Evolutionary conservation across 2,329 filamentous ascomycete genomes (phyloP).

Genomic region (Alternaria sp.): DNA sequence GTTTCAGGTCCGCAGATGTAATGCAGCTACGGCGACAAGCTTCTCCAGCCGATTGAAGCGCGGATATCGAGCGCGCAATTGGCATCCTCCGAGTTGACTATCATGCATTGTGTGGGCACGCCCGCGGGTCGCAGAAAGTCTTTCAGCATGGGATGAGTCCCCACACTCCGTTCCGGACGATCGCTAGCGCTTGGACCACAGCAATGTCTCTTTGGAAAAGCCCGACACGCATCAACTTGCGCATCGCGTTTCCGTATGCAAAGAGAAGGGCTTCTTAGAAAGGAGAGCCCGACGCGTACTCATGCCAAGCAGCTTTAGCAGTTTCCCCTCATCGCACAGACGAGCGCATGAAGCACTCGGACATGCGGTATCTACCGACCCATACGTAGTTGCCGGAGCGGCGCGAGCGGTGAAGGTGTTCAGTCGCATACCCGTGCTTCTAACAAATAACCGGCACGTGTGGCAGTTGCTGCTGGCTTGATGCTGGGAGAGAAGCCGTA

Average conservation of each 20-base stretch:
- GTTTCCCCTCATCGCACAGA: constrained; percentile 5
- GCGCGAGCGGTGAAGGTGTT: constrained; percentile 7
- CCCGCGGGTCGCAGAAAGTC: constrained; percentile 17
- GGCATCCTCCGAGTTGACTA: constrained; percentile 16
- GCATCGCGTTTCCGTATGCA: neutral
- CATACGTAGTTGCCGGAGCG: constrained; percentile 5
- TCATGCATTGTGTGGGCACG: constrained; percentile 17
- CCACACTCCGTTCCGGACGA: constrained; percentile 17
- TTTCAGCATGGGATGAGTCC: constrained; percentile 10
- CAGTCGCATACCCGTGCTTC: constrained; percentile 2
- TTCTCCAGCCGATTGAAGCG: constrained; percentile 20
- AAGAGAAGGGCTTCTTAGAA: neutral
- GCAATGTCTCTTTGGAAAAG: neutral
- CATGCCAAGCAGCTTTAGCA: neutral
- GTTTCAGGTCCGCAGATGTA: constrained; percentile 30
- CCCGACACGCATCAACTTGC: neutral
- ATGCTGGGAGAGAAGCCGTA: constrained; percentile 19
- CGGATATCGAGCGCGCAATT: constrained; percentile 13
- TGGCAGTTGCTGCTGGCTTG: constrained; percentile 14
- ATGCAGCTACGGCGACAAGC: constrained; percentile 28
- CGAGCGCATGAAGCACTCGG: constrained; percentile 9
- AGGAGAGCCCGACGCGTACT: constrained; percentile 1
- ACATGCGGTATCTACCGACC: constrained; percentile 6
- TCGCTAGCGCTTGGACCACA: constrained; percentile 10
- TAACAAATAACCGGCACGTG: constrained; percentile 5